Evolutionary conservation across 2,329 filamentous ascomycete species (phyloP), one percentile per base, ranked within the genome.

Genomic region (Claviceps digitariae): DNA sequence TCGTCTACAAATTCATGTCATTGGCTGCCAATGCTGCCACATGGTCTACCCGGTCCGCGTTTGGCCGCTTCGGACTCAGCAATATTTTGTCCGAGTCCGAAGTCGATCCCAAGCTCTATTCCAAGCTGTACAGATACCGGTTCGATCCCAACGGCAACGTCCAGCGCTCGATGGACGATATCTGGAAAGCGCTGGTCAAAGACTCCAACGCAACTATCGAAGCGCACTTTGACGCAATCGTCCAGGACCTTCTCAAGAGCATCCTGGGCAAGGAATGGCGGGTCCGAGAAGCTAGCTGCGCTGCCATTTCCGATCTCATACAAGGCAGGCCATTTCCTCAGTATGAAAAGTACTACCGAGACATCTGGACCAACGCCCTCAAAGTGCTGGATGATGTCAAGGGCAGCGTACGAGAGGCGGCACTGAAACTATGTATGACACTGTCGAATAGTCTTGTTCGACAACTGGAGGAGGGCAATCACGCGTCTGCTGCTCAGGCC

Each of bases 1-100:
- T 98, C n/a, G 87, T 97, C 1, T 98, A 98, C 72, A 89, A 90
- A 56, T 97, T 98, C 71, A 98, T 98, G 93, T 91, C 90, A 0
- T 77, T 98, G 59, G 93, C 93, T 2, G 89, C 90, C 1, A 95
- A 96, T 63, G 94, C 95, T 48, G 90, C 90, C 0, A 94, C 95
- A 17, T 98, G 93, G 93, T 91, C 90, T 1, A 95, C 90, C n/a
- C 82, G 93, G 50, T 94, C 93, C 1, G 93, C 93, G 0, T 97
- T 98, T 68, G 93, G 93, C 2, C 81, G 90, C 12, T 96, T 97
- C 59, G 93, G 93, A 0, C 77, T 98, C 50, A 94, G 90, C 66
- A 93, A 81, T 59, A 91, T 98, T 56, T 79, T 98, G 48, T 93
- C 89, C 0, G 89, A 95, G 62, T 90, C 90, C 0, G 79, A 82